phyloP scores from a whole-genome alignment of 306 rosid species.

The Begonia fuchsioides region DNA sequence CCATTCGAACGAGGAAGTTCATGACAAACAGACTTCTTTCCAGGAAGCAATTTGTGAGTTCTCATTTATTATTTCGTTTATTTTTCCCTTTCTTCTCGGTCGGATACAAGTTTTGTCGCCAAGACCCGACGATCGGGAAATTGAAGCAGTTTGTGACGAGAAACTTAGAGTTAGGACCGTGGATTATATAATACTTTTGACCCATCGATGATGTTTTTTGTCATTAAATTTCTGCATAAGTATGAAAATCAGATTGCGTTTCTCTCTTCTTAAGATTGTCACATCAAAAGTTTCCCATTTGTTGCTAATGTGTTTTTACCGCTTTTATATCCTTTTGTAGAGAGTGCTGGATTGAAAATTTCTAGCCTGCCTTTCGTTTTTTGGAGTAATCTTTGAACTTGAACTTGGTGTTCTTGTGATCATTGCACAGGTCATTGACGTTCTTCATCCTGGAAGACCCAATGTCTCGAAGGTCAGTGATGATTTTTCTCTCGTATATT shows the following conservation, averaged over 20 bases:
- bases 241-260: neutral
- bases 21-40: conserved; percentile 90
- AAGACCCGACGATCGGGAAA: neutral
- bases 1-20: conserved; percentile 78
- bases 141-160: neutral
- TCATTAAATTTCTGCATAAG: neutral
- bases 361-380: neutral
- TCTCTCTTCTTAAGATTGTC: neutral
- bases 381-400: too few relatives aligned
- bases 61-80: neutral
- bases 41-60: conserved; percentile 77
- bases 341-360: neutral
- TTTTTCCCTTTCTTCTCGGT: neutral
- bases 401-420: too few relatives aligned
- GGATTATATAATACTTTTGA: neutral
- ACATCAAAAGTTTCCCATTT: neutral
- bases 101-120: neutral
- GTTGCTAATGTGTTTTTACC: too few relatives aligned
- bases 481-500: neutral
- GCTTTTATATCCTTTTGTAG: neutral
- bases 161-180: neutral
- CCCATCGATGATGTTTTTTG: neutral
- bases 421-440: conserved; percentile 49
- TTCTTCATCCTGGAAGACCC: conserved; percentile 87
- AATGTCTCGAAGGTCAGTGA: conserved; percentile 60